Evolutionary conservation across 2,329 filamentous ascomycete species (phyloP).

Genomic region (Trichophyton verrucosum): DNA sequence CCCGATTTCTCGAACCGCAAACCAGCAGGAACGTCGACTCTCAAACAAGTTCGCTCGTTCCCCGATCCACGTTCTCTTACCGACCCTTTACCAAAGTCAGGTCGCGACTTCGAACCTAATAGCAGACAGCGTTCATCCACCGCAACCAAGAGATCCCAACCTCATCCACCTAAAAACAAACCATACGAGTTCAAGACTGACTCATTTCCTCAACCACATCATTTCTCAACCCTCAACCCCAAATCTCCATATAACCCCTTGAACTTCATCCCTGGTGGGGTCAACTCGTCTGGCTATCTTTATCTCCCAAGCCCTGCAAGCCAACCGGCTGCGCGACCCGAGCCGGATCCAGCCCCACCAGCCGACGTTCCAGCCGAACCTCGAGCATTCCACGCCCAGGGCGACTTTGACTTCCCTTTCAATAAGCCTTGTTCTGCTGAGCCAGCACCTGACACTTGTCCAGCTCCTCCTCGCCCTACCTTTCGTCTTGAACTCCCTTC

Average conservation of each 20-base stretch:
- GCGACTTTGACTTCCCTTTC: not conserved
- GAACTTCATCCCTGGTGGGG: constrained; percentile 12
- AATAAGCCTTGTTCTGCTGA: not conserved
- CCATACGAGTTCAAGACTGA: not conserved
- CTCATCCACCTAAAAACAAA: not conserved
- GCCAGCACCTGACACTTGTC: not conserved
- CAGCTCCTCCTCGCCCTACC: not conserved
- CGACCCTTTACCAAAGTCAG: not conserved
- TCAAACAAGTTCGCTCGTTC: constrained; percentile 1
- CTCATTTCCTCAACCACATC: constrained; percentile 11
- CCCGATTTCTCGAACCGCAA: not conserved
- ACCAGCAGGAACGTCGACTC: not conserved
- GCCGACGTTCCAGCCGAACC: not conserved
- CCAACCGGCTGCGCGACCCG: not conserved
- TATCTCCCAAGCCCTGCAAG: constrained; percentile 6
- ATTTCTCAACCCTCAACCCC: constrained; percentile 13
- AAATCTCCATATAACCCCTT: constrained; percentile 12
- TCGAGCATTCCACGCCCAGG: not conserved
- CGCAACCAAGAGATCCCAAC: not conserved
- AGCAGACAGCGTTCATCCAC: not conserved
- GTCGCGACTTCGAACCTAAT: not conserved
- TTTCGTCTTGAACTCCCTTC: constrained; percentile 5
- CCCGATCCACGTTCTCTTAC: not conserved
- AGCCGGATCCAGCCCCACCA: not conserved
- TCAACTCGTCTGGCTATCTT: constrained; percentile 5